Conservation (phyloP, 306 rosid species). For the Prunus salicina region DNA sequence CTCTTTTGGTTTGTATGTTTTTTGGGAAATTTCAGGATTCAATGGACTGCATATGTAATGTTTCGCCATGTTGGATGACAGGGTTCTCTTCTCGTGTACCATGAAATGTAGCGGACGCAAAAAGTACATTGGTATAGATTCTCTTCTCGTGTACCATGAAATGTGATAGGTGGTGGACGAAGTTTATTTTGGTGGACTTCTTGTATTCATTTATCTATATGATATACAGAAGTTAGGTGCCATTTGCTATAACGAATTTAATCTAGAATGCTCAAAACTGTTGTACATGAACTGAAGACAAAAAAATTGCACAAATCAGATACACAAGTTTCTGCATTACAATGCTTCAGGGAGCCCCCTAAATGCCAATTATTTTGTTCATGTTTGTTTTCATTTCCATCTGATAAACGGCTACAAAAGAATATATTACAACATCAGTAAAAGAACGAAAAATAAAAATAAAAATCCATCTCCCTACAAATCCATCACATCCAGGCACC, state of each 20-base stretch:
- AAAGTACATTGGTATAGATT: slow-evolving; percentile 12
- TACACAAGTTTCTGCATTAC: not conserved
- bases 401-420: slow-evolving; percentile 26
- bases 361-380: slow-evolving; percentile 14
- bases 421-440: slow-evolving; percentile 26
- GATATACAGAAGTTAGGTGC: slow-evolving; percentile 34
- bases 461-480: slow-evolving; percentile 5
- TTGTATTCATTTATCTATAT: slow-evolving; percentile 32
- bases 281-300: not conserved
- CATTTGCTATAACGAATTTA: not conserved
- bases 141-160: slow-evolving; percentile 19
- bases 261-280: not conserved
- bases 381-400: slow-evolving; percentile 9
- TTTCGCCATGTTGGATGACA: slow-evolving; percentile 15
- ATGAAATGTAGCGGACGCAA: slow-evolving; percentile 19
- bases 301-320: slow-evolving; percentile 12
- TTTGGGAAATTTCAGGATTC: not conserved
- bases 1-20: slow-evolving; percentile 4
- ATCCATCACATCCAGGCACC: slow-evolving; percentile 10
- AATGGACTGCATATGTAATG: slow-evolving; percentile 12
- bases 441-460: slow-evolving; percentile 17
- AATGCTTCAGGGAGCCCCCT: not conserved
- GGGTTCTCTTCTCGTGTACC: slow-evolving; percentile 20
- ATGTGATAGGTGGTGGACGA: slow-evolving; percentile 29
- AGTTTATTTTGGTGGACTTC: slow-evolving; percentile 33